A percentile compares a stretch with the other conserved stretches of the same genome.
Conservation (phyloP, 176 grass and related monocot genomes). For the Zea luxurians region DNA sequence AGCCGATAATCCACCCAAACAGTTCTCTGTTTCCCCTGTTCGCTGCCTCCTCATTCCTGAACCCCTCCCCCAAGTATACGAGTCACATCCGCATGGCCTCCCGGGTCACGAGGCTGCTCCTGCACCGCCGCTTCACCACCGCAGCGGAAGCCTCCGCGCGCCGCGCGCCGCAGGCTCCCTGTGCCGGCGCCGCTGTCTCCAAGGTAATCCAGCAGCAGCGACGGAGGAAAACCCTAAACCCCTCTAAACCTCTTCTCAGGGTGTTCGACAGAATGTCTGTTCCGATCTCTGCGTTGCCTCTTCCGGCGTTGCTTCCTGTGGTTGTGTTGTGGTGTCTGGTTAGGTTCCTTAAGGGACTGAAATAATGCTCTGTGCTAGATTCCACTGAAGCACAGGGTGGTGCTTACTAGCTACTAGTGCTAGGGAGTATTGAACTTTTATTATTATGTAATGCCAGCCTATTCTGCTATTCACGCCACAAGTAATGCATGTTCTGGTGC, state of each 20-base stretch:
- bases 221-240: background rate
- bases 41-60: no score
- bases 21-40: background rate
- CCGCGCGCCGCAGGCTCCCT: background rate
- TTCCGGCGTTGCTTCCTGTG: background rate
- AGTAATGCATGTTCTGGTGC: background rate
- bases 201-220: conserved; percentile 34
- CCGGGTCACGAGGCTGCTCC: conserved; percentile 39
- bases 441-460: conserved; percentile 2
- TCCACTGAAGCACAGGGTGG: background rate
- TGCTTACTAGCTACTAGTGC: background rate
- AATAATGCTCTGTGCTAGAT: background rate
- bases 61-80: conserved; percentile 32
- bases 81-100: conserved; percentile 25
- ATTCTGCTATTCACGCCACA: background rate
- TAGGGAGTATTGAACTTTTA: background rate
- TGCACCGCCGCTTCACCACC: conserved; percentile 33
- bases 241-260: conserved; percentile 3
- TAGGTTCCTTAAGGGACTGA: background rate
- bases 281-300: no score
- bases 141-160: conserved; percentile 26
- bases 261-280: conserved; percentile 40
- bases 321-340: background rate
- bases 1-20: background rate
- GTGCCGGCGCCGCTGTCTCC: background rate